Percentiles rank a stretch among this genome's conserved stretches.
These are phyloP conservation scores for Canna indica DNA, from an alignment of 176 grass and related monocot species.

Conservation along the genomic window DNA sequence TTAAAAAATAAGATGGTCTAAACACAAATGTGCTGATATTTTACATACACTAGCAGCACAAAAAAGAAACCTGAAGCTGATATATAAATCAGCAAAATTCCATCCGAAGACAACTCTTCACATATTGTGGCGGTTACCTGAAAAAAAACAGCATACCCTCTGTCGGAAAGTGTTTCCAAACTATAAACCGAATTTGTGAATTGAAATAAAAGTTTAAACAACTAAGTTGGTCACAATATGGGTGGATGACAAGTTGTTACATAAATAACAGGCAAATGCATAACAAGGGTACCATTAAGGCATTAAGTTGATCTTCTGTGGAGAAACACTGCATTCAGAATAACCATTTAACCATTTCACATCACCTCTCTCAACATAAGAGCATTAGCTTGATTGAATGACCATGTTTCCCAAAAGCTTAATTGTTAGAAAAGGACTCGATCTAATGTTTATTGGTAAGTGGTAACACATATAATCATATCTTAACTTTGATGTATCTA, in stretches of 20 bases:
- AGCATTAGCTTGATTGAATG: no score
- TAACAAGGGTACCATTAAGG: not conserved
- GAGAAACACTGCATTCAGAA: no score
- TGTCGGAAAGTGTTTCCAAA: not conserved
- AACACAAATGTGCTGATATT: not conserved
- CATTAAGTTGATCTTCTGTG: no score
- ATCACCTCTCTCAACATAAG: no score
- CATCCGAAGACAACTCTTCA: slow-evolving; percentile 13
- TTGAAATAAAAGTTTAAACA: not conserved
- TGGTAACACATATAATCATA: not conserved
- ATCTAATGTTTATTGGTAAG: no score
- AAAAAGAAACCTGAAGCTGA: slow-evolving; percentile 12
- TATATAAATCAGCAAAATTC: slow-evolving; percentile 17
- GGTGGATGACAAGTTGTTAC: not conserved
- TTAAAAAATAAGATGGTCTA: not conserved
- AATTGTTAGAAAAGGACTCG: no score
- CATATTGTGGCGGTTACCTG: slow-evolving; percentile 14
- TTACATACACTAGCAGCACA: not conserved
- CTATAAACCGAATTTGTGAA: not conserved
- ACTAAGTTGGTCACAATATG: not conserved
- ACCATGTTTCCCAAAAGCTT: no score
- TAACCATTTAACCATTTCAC: no score
- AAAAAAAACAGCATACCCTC: not conserved
- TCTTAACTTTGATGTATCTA: not conserved
- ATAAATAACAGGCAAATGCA: not conserved